phyloP scores from a whole-genome alignment of 768 basidiomycete species.

The Leccinum disarticulatum region DNA sequence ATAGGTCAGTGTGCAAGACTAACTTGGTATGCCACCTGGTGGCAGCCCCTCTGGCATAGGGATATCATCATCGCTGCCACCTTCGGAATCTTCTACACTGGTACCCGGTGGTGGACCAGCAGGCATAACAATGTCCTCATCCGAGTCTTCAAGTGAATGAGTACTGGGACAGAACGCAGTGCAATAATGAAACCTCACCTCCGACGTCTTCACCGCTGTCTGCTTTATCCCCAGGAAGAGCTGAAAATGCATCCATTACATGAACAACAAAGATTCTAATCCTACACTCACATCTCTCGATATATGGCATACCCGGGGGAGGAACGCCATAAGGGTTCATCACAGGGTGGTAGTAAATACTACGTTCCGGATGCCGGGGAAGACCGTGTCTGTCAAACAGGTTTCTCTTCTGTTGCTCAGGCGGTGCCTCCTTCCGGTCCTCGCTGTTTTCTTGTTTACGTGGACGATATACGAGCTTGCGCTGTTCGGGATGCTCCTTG shows the following conservation, averaged over 20 bases:
- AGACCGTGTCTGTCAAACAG: conserved; percentile 82
- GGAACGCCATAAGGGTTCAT: conserved; percentile 94
- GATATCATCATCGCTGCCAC: conserved; percentile 79
- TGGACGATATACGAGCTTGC: conserved; percentile 74
- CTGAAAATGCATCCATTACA: conserved; percentile 34
- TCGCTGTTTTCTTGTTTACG: conserved; percentile 45
- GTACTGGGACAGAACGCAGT: neutral
- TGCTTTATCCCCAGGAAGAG: conserved; percentile 59
- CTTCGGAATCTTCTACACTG: conserved; percentile 37
- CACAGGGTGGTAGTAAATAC: conserved; percentile 88
- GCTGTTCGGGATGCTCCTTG: conserved; percentile 89
- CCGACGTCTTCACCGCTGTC: conserved; percentile 62
- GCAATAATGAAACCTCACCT: conserved; percentile 28
- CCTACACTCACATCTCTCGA: conserved; percentile 71
- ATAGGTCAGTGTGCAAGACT: conserved; percentile 3
- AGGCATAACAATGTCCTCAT: conserved; percentile 68
- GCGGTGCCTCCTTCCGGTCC: conserved; percentile 40
- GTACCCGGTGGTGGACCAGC: conserved; percentile 56
- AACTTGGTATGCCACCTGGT: conserved; percentile 34
- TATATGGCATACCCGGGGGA: conserved; percentile 96
- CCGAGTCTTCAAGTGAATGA: conserved; percentile 26
- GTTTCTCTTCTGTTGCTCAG: conserved; percentile 53
- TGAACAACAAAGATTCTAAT: neutral
- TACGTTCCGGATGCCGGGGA: conserved; percentile 87
- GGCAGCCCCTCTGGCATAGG: conserved; percentile 86